Evolutionary conservation across 78 protist species (phyloP).

Genomic region (slime mould (Dictyostelium discoideum)): dicty_2.7 NC_007090.3:5033001-5033500

Average conservation of each 20-base stretch:
- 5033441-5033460: conserved; percentile 89
- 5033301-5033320: not conserved
- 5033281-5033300: not conserved
- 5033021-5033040: conserved; percentile 30
- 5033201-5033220: conserved; percentile 80
- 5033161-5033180: conserved; percentile 62
- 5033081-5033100: not conserved
- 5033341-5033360: not conserved
- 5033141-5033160: conserved; percentile 7
- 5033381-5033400: conserved; percentile 80
- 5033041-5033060: conserved; percentile 24
- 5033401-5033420: conserved; percentile 82
- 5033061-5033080: not conserved
- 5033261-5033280: conserved; percentile 25
- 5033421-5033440: conserved; percentile 73
- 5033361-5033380: conserved; percentile 79
- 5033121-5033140: not conserved
- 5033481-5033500: conserved; percentile 69
- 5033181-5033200: conserved; percentile 81
- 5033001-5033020: conserved; percentile 24
- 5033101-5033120: not conserved
- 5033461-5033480: conserved; percentile 87
- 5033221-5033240: conserved; percentile 26
- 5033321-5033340: conserved; percentile 66
- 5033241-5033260: conserved; percentile 29